phyloP scores from a whole-genome alignment of 257 asterid genomes.

The Coffea canephora region DNA sequence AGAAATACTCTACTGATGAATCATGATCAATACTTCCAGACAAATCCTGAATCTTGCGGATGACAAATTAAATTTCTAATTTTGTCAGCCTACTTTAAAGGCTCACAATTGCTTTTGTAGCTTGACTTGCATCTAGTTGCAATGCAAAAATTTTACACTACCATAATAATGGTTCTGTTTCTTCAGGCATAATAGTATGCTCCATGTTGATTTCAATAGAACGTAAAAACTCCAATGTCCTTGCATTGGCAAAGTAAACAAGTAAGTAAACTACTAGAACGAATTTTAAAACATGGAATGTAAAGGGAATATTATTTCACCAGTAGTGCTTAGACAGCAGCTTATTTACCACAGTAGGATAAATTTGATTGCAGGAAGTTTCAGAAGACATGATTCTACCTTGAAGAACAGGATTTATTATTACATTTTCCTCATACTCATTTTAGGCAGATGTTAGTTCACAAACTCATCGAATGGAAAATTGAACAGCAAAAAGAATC shows the following conservation, averaged over 20 bases:
- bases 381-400: background rate
- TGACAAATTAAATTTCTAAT: too few species aligned
- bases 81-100: background rate
- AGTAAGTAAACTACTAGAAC: background rate
- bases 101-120: background rate
- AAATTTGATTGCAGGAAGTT: background rate
- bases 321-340: background rate
- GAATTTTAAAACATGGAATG: background rate
- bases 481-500: background rate
- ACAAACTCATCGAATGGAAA: background rate
- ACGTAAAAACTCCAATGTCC: background rate
- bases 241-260: background rate
- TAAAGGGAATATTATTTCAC: background rate
- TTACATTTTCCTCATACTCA: background rate
- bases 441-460: background rate
- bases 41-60: background rate
- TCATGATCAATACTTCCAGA: background rate
- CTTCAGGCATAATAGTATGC: background rate
- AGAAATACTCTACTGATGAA: background rate
- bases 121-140: background rate
- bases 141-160: background rate
- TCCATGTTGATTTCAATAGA: background rate
- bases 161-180: background rate
- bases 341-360: background rate
- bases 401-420: background rate